These are phyloP conservation scores for Trichoderma atrobrunneum DNA, from an alignment of 2,329 filamentous ascomycete species.

Conservation along the genomic window DNA sequence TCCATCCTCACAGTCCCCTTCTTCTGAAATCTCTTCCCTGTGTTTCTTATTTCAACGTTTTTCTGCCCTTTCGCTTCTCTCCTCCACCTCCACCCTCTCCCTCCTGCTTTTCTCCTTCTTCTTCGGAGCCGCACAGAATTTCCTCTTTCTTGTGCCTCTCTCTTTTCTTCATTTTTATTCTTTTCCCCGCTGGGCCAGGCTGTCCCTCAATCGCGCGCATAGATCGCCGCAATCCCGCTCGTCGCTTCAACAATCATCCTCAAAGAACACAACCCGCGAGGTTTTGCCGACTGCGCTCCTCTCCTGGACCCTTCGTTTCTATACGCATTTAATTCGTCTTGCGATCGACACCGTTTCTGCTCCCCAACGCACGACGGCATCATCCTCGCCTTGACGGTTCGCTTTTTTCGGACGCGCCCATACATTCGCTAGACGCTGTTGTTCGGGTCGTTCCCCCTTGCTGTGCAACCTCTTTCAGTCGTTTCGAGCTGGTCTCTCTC, in stretches of 20 bases:
- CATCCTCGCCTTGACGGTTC: constrained; percentile 41
- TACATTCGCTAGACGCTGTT: constrained; percentile 46
- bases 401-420: constrained; percentile 33
- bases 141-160: constrained; percentile 29
- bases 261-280: constrained; percentile 19
- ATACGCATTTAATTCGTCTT: constrained; percentile 30
- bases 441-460: constrained; percentile 34
- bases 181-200: constrained; percentile 19
- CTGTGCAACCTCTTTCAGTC: constrained; percentile 29
- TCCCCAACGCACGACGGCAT: neutral
- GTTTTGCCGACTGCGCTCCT: constrained; percentile 31
- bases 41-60: constrained; percentile 25
- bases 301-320: constrained; percentile 36
- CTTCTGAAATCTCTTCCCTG: constrained; percentile 33
- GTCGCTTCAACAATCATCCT: neutral
- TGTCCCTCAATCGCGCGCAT: constrained; percentile 19
- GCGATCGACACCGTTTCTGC: constrained; percentile 9
- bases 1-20: constrained; percentile 29
- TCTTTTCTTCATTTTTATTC: constrained; percentile 19
- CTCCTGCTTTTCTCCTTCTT: constrained; percentile 26
- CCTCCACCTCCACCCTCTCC: constrained; percentile 24
- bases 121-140: constrained; percentile 28
- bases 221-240: constrained; percentile 3
- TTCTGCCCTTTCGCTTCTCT: constrained; percentile 29
- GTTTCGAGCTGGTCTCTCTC: constrained; percentile 47